Base-by-base conservation (phyloP, 805 yeast species). In the Starmerella asiatica region DNA sequence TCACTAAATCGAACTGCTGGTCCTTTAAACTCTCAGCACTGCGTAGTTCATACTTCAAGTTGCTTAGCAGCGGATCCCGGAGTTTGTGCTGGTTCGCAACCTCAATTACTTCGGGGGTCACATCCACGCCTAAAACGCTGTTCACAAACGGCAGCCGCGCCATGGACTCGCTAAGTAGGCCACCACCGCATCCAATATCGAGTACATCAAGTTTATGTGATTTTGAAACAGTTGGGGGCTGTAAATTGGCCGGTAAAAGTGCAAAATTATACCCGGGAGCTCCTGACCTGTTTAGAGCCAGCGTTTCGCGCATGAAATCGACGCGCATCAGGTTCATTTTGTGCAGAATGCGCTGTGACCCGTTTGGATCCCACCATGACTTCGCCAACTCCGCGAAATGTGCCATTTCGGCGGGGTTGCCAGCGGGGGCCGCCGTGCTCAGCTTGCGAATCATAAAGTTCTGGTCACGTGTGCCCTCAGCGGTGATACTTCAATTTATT, bases 101-200 rank as follows among this genome's bases (percentile, higher is more conserved):
- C 38, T 69, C 70, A 15, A 91, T 55, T 6, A 86, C 94, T 32
- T 84, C 93, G 0, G 70, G 67, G 0, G 96, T 80, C 53, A 88
- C 67, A 59, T 91, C 99, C 32, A 88, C 71, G 2, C 94, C 99
- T 36, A 64, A 67, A 4, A 91, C 95, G 1, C 63, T 55, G 9
- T 65, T 56, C 3, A 83, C 73, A 43, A 70, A 70, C 11, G 56
- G 49, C 50, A 81, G 61, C 48, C 99, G 65, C 0, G 94, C 95
- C 54, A 91, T 59, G 0, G 88, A 76, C 56, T 91, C 99, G 4
- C 86, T 65, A 16, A 91, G 62, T 20, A 91, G 76, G 0, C 98
- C 99, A n/a, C 98, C 99, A 16, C 99, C 99, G 58, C 98, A 91
- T 1, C 99, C 99, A 38, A 91, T 75, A 56, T 91, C 99, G 40